Evolutionary conservation across 495 filamentous ascomycete genomes (phyloP).

Genomic region (Aspergillus bertholletiae): DNA sequence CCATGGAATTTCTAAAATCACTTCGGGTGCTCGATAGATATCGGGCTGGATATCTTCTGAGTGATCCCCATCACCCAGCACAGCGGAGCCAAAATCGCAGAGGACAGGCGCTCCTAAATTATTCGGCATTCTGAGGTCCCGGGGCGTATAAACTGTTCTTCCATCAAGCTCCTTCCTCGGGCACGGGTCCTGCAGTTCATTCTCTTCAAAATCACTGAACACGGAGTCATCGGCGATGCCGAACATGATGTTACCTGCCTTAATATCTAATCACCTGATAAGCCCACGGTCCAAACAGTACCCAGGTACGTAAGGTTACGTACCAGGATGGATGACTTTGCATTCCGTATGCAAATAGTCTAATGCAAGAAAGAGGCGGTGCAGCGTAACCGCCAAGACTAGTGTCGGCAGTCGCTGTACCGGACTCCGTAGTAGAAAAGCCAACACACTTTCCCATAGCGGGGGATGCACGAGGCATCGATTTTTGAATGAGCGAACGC

Average conservation of each 20-base stretch:
- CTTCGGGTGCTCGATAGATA: slow-evolving; percentile 41
- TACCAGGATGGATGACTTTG: slow-evolving; percentile 43
- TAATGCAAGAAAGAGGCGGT: slow-evolving; percentile 36
- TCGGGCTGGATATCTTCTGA: slow-evolving; percentile 30
- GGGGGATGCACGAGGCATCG: slow-evolving; percentile 38
- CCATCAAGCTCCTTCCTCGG: slow-evolving; percentile 27
- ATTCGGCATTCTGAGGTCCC: slow-evolving; percentile 18
- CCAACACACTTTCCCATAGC: slow-evolving; percentile 38
- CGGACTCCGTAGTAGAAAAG: slow-evolving; percentile 31
- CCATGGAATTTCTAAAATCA: slow-evolving; percentile 38
- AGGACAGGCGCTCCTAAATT: slow-evolving; percentile 19
- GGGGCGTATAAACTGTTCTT: slow-evolving; percentile 26
- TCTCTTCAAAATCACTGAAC: slow-evolving; percentile 22
- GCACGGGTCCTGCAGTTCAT: slow-evolving; percentile 25
- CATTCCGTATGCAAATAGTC: slow-evolving; percentile 46
- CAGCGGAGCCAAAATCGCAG: slow-evolving; percentile 30
- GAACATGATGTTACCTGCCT: slow-evolving; percentile 37
- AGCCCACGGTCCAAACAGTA: no score
- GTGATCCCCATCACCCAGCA: slow-evolving; percentile 11
- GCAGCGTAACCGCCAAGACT: slow-evolving; percentile 20
- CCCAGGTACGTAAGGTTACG: no score
- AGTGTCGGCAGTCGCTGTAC: slow-evolving; percentile 19
- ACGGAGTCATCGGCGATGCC: slow-evolving; percentile 31
- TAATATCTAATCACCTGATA: slow-evolving; percentile 26
- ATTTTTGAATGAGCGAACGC: slow-evolving; percentile 31